phyloP scores from a whole-genome alignment of 2,329 filamentous ascomycete genomes.

The Fusarium nisikadoi region DNA sequence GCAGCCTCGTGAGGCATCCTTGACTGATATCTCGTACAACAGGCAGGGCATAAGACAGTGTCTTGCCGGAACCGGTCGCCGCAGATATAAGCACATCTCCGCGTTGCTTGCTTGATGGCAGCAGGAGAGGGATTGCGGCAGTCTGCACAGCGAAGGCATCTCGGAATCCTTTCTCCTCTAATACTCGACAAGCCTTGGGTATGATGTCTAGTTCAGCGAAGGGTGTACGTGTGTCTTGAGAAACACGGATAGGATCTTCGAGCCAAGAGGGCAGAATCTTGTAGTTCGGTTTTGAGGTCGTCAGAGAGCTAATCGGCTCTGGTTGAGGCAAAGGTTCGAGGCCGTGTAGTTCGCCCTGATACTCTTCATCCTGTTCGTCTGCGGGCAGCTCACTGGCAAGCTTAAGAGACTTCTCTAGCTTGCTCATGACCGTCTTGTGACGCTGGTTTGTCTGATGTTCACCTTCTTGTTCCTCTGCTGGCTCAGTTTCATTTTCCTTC shows the following conservation, averaged over 20 bases:
- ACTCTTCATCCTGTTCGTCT: constrained; percentile 47
- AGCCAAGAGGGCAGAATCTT: constrained; percentile 86
- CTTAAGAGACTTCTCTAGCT: constrained; percentile 65
- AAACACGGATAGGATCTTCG: constrained; percentile 76
- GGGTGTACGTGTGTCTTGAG: constrained; percentile 65
- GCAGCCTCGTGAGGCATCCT: constrained; percentile 71
- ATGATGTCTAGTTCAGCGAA: constrained; percentile 75
- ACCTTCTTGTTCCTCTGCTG: constrained; percentile 39
- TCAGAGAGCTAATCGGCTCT: constrained; percentile 63
- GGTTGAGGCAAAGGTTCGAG: constrained; percentile 87
- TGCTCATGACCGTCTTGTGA: constrained; percentile 65
- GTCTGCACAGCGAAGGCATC: constrained; percentile 59
- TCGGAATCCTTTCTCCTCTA: constrained; percentile 67
- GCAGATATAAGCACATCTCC: constrained; percentile 92
- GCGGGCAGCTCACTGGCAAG: constrained; percentile 56
- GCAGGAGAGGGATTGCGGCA: constrained; percentile 77
- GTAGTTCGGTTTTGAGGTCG: constrained; percentile 71
- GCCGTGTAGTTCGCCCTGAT: constrained; percentile 68
- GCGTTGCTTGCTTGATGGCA: constrained; percentile 70
- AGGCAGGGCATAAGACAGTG: constrained; percentile 88
- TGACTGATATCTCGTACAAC: constrained; percentile 80
- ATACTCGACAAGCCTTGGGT: constrained; percentile 65
- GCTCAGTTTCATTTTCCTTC: constrained; percentile 40
- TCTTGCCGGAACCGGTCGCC: constrained; percentile 95
- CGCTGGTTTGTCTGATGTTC: constrained; percentile 48